A percentile compares a stretch with the other conserved stretches of the same genome.
These are phyloP conservation scores for Monosporascus cannonballus DNA, from an alignment of 2,329 filamentous ascomycete species.

Conservation along the genomic window DNA sequence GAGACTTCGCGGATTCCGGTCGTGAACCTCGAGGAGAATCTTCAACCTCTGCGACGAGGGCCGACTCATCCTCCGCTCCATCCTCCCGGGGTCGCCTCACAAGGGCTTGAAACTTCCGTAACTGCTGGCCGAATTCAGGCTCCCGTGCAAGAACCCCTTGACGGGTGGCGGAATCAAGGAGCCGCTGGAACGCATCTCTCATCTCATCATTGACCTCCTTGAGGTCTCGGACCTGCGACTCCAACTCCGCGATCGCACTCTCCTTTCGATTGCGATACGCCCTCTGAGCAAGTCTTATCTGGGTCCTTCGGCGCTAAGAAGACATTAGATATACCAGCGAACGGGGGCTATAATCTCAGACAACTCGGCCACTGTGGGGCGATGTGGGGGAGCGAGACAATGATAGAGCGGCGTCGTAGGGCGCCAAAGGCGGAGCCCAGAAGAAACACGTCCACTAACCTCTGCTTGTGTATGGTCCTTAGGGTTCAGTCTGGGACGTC, in stretches of 20 bases:
- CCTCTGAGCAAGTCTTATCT: conserved; percentile 80
- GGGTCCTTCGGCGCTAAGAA: conserved; percentile 68
- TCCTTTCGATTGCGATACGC: conserved; percentile 85
- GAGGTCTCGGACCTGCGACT: conserved; percentile 64
- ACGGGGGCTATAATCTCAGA: neutral
- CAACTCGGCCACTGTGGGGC: neutral
- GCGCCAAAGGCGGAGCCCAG: conserved; percentile 2
- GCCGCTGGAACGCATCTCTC: conserved; percentile 61
- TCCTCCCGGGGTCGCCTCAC: conserved; percentile 39
- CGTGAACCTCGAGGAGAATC: conserved; percentile 13
- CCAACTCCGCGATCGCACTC: conserved; percentile 67
- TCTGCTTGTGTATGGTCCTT: conserved; percentile 73
- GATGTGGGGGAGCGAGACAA: neutral
- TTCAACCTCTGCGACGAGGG: conserved; percentile 6
- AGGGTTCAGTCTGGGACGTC: conserved; percentile 69
- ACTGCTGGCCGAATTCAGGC: conserved; percentile 50
- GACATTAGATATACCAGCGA: conserved; percentile 10
- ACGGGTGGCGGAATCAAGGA: conserved; percentile 56
- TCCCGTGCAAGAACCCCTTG: conserved; percentile 52
- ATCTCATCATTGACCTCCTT: conserved; percentile 66
- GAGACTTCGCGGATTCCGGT: neutral
- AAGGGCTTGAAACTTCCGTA: conserved; percentile 55
- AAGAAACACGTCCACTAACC: conserved; percentile 46
- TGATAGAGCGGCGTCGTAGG: neutral
- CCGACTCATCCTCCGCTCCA: conserved; percentile 20